Base-by-base conservation (phyloP, 2,329 filamentous ascomycete genomes). In the Fragosphaeria purpurea region DNA sequence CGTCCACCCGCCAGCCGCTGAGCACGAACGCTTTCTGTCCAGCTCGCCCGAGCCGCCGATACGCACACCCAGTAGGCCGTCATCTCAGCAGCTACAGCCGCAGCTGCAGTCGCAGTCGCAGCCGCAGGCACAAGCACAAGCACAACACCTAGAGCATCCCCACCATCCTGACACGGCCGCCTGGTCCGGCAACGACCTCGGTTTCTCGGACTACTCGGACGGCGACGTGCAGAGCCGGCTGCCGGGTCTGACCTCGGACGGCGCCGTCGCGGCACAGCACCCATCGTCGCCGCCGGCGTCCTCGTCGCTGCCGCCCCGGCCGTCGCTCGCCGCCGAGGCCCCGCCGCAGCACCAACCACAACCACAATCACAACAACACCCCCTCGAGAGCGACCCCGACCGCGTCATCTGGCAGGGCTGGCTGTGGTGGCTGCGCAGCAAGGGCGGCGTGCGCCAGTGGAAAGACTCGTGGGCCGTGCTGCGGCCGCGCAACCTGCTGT, bases 371-470 rank as follows among this genome's bases (percentile, higher is more conserved):
- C 38, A 40, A 40, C 35, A 70, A 22, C 7, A 70, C 53, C 58
- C 73, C 41, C 75, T 84, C 50, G 72, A 76, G 50, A 53, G 31
- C 0, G 88, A 93, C 56, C 82, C 85, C 1, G 90, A 95, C 64
- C 84, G 90, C 32, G 85, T 97, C n/a, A 79, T 97, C 43, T 95
- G 87, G 77, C 89, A 97, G 63, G 90, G 91, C 47, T 90, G 88
- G 75, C 79, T 97, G 35, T 86, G 87, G 65, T 82, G 88, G 55
- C 77, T 96, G 51, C 88, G 87, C 60, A 86, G 83, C 55, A 90
- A 88, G 61, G 77, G 84, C 30, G 88, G 89, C 7, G 74, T 98
- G 50, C 82, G 86, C 44, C 86, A 95, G 61, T 98, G 93, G 93
- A 96, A 95, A 72, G 85, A 88, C 59, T 77, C 89, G 53, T 97